Percentiles rank a stretch among this genome's conserved stretches.
Evolutionary conservation across 2,329 filamentous ascomycete genomes (phyloP).

Genomic region (Rhynchosporium graminicola): DNA sequence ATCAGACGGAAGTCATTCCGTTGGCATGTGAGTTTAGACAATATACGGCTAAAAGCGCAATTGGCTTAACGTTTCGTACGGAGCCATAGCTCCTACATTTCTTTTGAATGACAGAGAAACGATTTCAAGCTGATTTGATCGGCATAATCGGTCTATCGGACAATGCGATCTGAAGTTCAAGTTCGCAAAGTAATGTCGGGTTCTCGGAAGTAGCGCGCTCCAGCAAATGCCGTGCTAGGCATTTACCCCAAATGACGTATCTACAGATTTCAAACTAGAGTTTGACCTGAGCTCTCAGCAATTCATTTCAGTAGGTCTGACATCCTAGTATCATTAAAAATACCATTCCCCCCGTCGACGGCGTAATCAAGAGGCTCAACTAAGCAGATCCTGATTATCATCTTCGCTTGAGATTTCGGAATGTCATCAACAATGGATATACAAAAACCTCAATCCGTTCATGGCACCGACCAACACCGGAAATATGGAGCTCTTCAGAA

Average conservation of each 20-base stretch:
- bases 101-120: background rate
- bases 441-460: slow-evolving; percentile 28
- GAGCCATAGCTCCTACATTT: background rate
- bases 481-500: slow-evolving; percentile 36
- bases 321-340: background rate
- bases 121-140: too few species aligned
- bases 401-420: background rate
- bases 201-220: background rate
- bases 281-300: background rate
- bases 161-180: background rate
- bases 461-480: slow-evolving; percentile 22
- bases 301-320: background rate
- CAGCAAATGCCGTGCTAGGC: background rate
- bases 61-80: background rate
- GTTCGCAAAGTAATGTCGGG: background rate
- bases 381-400: background rate
- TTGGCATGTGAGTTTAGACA: background rate
- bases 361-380: too few species aligned
- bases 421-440: slow-evolving; percentile 28
- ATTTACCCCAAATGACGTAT: background rate
- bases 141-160: too few species aligned
- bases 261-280: background rate
- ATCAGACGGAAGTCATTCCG: background rate
- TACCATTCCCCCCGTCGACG: too few species aligned
- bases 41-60: background rate